Percentiles rank a stretch among this genome's conserved stretches.
Evolutionary conservation across 495 filamentous ascomycete genomes (phyloP).

Genomic region (Rusavskia elegans): DNA sequence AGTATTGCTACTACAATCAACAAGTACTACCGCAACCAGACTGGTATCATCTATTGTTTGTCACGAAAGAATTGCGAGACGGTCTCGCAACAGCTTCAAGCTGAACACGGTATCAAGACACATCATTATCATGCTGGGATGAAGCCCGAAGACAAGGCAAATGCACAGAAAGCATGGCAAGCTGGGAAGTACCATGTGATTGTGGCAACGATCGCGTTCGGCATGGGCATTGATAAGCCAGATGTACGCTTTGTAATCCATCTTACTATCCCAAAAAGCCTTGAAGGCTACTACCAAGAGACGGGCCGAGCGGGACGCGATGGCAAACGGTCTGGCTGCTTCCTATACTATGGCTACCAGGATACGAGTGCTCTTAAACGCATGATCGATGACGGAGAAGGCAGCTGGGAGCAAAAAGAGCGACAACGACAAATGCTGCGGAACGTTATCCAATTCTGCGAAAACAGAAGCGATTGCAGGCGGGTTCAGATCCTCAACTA

Average conservation of each 20-base stretch:
- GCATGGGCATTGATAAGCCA: conserved; percentile 97
- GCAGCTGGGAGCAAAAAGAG: conserved; percentile 58
- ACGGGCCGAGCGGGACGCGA: conserved; percentile 90
- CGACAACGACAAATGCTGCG: conserved; percentile 72
- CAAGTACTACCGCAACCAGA: conserved; percentile 43
- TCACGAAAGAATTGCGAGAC: conserved; percentile 71
- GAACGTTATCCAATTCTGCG: conserved; percentile 70
- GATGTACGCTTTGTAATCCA: conserved; percentile 95
- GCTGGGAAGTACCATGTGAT: conserved; percentile 64
- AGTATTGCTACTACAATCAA: conserved; percentile 61
- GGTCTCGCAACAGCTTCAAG: conserved; percentile 50
- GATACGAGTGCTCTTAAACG: conserved; percentile 47
- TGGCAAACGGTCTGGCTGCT: conserved; percentile 73
- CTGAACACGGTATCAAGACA: conserved; percentile 50
- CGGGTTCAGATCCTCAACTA: conserved; percentile 79
- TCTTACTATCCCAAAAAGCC: conserved; percentile 74
- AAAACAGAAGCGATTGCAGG: conserved; percentile 73
- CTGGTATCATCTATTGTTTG: conserved; percentile 90
- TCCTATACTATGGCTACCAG: conserved; percentile 67
- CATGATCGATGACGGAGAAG: conserved; percentile 71
- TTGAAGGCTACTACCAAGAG: conserved; percentile 98
- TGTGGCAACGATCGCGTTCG: conserved; percentile 97
- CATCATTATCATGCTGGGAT: conserved; percentile 78
- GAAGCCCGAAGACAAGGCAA: conserved; percentile 39
- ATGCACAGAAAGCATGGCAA: conserved; percentile 73